Conservation (phyloP, 768 basidiomycete species). For the Tephrocybe sp. region DNA sequence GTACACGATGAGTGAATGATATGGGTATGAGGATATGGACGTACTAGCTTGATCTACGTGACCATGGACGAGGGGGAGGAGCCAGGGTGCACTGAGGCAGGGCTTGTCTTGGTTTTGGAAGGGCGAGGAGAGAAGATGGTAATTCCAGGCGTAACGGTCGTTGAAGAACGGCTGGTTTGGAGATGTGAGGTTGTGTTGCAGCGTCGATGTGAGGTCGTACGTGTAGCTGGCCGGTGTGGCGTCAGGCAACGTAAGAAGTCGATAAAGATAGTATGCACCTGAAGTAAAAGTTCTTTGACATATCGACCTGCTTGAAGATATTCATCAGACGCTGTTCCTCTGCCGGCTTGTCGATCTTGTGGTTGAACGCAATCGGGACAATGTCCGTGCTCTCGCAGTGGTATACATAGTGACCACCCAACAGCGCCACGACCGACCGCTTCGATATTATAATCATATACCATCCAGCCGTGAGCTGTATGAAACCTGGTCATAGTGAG, state of each 20-base stretch:
- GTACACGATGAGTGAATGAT: not conserved
- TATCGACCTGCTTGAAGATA: conserved; percentile 93
- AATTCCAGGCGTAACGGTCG: conserved; percentile 94
- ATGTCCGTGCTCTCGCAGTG: conserved; percentile 93
- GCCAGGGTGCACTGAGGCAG: conserved; percentile 68
- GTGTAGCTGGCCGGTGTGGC: conserved; percentile 71
- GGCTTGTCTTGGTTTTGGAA: conserved; percentile 45
- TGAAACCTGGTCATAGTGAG: conserved; percentile 60
- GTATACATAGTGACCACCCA: conserved; percentile 95
- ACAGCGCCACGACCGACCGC: conserved; percentile 85
- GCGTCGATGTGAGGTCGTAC: conserved; percentile 94
- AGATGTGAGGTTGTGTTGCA: conserved; percentile 86
- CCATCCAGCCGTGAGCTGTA: conserved; percentile 93
- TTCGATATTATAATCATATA: conserved; percentile 91
- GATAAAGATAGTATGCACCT: conserved; percentile 47
- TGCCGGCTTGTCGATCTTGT: conserved; percentile 81
- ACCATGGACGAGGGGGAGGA: conserved; percentile 89
- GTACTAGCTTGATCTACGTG: conserved; percentile 98
- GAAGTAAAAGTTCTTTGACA: conserved; percentile 99
- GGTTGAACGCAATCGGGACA: conserved; percentile 70
- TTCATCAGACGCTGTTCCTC: conserved; percentile 89
- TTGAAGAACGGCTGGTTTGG: conserved; percentile 61
- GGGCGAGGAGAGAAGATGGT: conserved; percentile 73
- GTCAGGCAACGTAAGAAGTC: conserved; percentile 1
- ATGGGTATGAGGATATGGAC: conserved; percentile 24